Evolutionary conservation across 2,329 filamentous ascomycete genomes (phyloP).

Genomic region (Diplodia mutila): DNA sequence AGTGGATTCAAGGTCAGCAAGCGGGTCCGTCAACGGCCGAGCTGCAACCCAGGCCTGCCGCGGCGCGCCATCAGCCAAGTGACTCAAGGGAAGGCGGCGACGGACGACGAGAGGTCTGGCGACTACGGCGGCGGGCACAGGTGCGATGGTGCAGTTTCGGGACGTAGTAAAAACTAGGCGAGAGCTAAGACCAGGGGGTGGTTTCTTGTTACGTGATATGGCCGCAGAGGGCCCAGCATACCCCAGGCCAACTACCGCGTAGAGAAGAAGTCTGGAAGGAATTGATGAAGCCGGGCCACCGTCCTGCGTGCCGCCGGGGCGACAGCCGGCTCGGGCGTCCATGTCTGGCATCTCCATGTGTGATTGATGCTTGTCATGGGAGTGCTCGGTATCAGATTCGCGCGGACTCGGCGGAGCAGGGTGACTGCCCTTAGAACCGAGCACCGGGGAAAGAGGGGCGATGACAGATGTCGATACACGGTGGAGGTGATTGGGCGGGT

Average conservation of each 20-base stretch:
- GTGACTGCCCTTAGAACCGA: background rate
- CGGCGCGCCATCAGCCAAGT: slow-evolving; percentile 1
- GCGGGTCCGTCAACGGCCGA: slow-evolving; percentile 12
- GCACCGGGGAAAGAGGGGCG: background rate
- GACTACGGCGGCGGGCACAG: background rate
- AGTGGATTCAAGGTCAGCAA: slow-evolving; percentile 7
- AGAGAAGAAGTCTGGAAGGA: slow-evolving; percentile 2
- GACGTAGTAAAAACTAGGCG: slow-evolving; percentile 10
- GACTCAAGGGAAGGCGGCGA: slow-evolving; percentile 7
- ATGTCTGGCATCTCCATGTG: background rate
- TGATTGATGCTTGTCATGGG: background rate
- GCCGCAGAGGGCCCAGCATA: slow-evolving; percentile 16
- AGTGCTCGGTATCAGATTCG: background rate
- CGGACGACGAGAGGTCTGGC: background rate
- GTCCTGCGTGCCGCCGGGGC: background rate
- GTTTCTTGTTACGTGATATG: slow-evolving; percentile 25
- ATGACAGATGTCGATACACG: background rate
- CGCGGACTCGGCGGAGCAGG: background rate
- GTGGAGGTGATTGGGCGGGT: background rate
- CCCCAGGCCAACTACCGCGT: background rate
- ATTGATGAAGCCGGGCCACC: background rate
- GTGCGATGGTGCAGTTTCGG: background rate
- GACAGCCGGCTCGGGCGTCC: background rate
- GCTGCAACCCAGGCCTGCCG: background rate
- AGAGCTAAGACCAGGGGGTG: slow-evolving; percentile 21